Percentiles rank a stretch among this genome's conserved stretches.
Evolutionary conservation across 2,329 filamentous ascomycete species (phyloP).

Genomic region (Thermomyces lanuginosus): DNA sequence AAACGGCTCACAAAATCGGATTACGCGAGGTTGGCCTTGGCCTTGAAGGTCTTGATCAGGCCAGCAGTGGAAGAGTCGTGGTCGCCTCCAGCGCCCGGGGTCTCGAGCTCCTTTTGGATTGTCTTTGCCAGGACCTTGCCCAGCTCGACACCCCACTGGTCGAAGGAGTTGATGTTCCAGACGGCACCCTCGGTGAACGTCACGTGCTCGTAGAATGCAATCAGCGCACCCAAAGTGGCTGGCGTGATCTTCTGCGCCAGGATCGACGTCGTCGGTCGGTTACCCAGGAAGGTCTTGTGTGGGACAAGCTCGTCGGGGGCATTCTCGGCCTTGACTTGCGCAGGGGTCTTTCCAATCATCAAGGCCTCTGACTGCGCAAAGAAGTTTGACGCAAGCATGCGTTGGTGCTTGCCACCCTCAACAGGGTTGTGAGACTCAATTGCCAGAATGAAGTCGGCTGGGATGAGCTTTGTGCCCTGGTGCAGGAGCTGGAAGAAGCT

Average conservation of each 20-base stretch:
- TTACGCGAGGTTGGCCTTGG: slow-evolving; percentile 39
- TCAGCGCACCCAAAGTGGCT: slow-evolving; percentile 79
- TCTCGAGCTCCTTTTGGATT: slow-evolving; percentile 70
- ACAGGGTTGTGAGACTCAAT: slow-evolving; percentile 95
- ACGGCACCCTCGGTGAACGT: slow-evolving; percentile 95
- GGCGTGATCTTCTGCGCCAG: slow-evolving; percentile 88
- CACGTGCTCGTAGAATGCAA: slow-evolving; percentile 97
- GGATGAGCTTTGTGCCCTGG: slow-evolving; percentile 97
- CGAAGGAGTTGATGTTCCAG: slow-evolving; percentile 99
- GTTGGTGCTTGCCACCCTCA: slow-evolving; percentile 83
- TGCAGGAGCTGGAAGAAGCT: slow-evolving; percentile 99
- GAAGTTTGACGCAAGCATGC: slow-evolving; percentile 37
- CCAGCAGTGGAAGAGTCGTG: slow-evolving; percentile 84
- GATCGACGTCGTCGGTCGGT: slow-evolving; percentile 91
- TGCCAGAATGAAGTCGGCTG: slow-evolving; percentile 92
- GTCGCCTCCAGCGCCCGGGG: slow-evolving; percentile 47
- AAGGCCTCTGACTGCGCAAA: slow-evolving; percentile 34
- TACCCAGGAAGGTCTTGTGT: slow-evolving; percentile 99
- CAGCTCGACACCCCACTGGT: slow-evolving; percentile 98
- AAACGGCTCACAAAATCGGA: slow-evolving; percentile 3
- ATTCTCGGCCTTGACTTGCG: slow-evolving; percentile 33
- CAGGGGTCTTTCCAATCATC: slow-evolving; percentile 38
- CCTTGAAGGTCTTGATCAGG: slow-evolving; percentile 85
- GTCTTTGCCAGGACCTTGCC: slow-evolving; percentile 94
- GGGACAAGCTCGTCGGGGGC: slow-evolving; percentile 47